phyloP scores from a whole-genome alignment of 1,284 basidiomycete species.

The Ustilago xerochloae region DNA sequence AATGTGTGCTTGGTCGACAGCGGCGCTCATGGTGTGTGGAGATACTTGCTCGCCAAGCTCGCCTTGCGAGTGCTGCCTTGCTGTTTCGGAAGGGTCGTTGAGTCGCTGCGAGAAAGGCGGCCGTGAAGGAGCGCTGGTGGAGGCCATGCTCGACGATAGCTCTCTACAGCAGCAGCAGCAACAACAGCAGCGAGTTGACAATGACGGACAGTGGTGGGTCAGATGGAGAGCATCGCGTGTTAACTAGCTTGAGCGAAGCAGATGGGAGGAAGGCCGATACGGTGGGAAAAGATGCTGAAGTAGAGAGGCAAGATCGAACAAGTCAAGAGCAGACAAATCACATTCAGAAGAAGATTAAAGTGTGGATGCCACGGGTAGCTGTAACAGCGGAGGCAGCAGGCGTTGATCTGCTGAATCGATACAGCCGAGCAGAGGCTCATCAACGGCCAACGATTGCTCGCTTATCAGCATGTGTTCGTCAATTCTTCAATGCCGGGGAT shows the following conservation, averaged over 20 bases:
- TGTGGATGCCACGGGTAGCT: not conserved
- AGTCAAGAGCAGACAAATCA: not conserved
- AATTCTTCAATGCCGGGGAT: not conserved
- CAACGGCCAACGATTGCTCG: too few species aligned
- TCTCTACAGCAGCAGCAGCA: not conserved
- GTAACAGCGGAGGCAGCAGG: not conserved
- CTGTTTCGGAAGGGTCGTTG: conserved; percentile 9
- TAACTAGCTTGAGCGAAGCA: too few species aligned
- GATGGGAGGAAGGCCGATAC: not conserved
- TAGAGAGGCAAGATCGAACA: too few species aligned
- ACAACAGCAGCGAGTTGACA: not conserved
- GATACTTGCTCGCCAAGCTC: conserved; percentile 32
- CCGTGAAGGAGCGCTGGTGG: not conserved
- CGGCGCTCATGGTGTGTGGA: conserved; percentile 25
- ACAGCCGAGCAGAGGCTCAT: not conserved
- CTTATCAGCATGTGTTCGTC: too few species aligned
- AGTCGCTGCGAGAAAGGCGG: conserved; percentile 26
- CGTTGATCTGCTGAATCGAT: not conserved
- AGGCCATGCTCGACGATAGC: conserved; percentile 12
- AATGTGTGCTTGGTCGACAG: conserved; percentile 49
- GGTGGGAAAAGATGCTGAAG: not conserved
- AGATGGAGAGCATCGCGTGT: not conserved
- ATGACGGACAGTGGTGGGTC: not conserved
- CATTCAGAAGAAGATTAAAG: not conserved
- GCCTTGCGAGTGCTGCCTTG: conserved; percentile 10